Evolutionary conservation across 306 rosid species (phyloP), one percentile per base, ranked within the genome.

Genomic region (Lupinus albus): DNA sequence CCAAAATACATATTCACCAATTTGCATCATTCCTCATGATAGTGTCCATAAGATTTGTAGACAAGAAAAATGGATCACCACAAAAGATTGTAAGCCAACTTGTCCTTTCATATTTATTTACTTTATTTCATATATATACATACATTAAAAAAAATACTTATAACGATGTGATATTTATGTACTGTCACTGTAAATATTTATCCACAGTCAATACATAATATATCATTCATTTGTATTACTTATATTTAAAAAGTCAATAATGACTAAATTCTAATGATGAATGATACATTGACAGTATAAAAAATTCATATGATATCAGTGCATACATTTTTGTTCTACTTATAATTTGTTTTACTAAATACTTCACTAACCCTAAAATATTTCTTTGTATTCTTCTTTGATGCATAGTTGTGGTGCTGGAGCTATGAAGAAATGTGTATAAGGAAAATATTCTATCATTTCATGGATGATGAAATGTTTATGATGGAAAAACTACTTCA

Each of bases 341-440:
- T 51, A 21, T 10, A 7, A 10, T 30, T 30, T 18, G 57, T 1
- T 18, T 2, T 32, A 4, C 5, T 2, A 2, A 32, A 4, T 32
- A 32, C 36, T 36, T 35, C 67, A 69, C 77, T 72, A 20, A 20
- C 36, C 48, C 46, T 14, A 6, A 36, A 36, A 4, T 4, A 1
- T 6, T 56, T 12, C 5, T 59, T 44, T 11, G 3, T 14, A 1
- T 36, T 50, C 10, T 58, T 13, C 7, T 63, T 38, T 51, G 7
- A 17, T 75, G 39, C 14, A 49, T 86, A 91, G 97, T 86, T 81
- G 95, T 88, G 81, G 95, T 88, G 77, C 84, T 91, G 64, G 97
- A 91, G 64, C 90, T 91, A 39, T 90, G 84, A 87, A 80, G 70
- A 52, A 17, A 41, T 30, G 44, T 10, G 49, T 25, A 45, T 1